Evolutionary conservation across 176 grass and related monocot species (phyloP).

Genomic region (Lolium rigidum): DNA sequence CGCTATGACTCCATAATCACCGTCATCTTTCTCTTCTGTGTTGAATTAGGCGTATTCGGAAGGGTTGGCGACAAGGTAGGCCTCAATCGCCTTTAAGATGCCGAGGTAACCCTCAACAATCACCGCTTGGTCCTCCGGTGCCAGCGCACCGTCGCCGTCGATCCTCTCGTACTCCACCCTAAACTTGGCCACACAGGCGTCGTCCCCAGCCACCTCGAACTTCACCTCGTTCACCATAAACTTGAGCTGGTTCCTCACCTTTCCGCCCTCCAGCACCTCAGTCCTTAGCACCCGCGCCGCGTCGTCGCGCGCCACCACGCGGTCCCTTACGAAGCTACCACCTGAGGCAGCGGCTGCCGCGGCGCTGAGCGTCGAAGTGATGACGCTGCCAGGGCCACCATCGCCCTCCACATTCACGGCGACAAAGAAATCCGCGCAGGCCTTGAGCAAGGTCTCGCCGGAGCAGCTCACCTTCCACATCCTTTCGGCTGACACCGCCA

Average conservation of each 20-base stretch:
- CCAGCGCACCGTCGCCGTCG: neutral
- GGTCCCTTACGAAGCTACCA: neutral
- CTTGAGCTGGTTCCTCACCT: slow-evolving; percentile 30
- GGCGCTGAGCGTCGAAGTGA: slow-evolving; percentile 36
- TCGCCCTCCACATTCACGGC: slow-evolving; percentile 32
- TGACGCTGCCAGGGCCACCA: slow-evolving; percentile 33
- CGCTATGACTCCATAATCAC: neutral
- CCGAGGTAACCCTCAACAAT: neutral
- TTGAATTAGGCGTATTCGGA: slow-evolving; percentile 4
- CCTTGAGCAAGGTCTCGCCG: neutral
- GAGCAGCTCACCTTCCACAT: slow-evolving; percentile 39
- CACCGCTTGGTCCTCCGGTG: slow-evolving; percentile 27
- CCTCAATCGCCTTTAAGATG: slow-evolving; percentile 39
- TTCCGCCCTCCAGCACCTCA: slow-evolving; percentile 33
- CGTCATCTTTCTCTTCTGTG: neutral
- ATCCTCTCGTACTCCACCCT: slow-evolving; percentile 45
- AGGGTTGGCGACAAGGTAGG: slow-evolving; percentile 50
- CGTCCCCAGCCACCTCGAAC: slow-evolving; percentile 33
- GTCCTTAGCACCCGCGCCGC: neutral
- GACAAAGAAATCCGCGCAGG: slow-evolving; percentile 29
- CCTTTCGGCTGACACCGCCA: slow-evolving; percentile 36
- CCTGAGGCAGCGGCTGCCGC: neutral
- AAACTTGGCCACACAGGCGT: slow-evolving; percentile 33
- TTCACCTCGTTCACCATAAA: neutral
- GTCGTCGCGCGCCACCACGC: neutral